Percentiles rank a stretch among this genome's conserved stretches.
phyloP scores from a whole-genome alignment of 2,329 filamentous ascomycete genomes.

The Fusarium metavorans region DNA sequence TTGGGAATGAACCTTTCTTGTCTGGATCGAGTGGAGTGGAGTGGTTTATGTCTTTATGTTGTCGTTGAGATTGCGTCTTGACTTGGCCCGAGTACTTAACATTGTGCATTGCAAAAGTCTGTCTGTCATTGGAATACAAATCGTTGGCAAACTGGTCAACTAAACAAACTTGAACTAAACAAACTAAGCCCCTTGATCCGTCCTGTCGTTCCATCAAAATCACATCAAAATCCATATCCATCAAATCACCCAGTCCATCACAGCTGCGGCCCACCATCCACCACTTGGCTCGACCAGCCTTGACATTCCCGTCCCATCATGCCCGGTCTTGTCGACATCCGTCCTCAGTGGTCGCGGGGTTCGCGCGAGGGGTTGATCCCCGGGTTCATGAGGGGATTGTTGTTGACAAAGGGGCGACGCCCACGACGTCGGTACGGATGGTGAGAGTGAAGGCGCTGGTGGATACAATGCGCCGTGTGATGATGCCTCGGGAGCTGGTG shows the following conservation, averaged over 20 bases:
- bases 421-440: slow-evolving; percentile 38
- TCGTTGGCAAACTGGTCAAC: background rate
- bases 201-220: background rate
- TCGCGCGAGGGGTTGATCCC: background rate
- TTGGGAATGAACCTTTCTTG: background rate
- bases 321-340: background rate
- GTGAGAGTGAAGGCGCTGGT: slow-evolving; percentile 38
- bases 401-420: background rate
- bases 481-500: slow-evolving; percentile 35
- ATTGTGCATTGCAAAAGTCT: slow-evolving; percentile 29
- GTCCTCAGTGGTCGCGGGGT: background rate
- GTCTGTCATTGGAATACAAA: slow-evolving; percentile 25
- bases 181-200: background rate
- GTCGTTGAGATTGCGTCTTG: background rate
- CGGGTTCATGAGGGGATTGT: background rate
- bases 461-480: slow-evolving; percentile 34
- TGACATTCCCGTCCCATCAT: background rate
- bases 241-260: background rate
- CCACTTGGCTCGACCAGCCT: background rate
- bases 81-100: background rate
- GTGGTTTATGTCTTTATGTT: background rate
- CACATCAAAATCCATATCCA: background rate
- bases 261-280: background rate
- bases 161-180: too few species aligned
- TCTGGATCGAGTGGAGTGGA: background rate